Base-by-base conservation (phyloP, 2,329 filamentous ascomycete species). In the Ophiostoma piceae region DNA sequence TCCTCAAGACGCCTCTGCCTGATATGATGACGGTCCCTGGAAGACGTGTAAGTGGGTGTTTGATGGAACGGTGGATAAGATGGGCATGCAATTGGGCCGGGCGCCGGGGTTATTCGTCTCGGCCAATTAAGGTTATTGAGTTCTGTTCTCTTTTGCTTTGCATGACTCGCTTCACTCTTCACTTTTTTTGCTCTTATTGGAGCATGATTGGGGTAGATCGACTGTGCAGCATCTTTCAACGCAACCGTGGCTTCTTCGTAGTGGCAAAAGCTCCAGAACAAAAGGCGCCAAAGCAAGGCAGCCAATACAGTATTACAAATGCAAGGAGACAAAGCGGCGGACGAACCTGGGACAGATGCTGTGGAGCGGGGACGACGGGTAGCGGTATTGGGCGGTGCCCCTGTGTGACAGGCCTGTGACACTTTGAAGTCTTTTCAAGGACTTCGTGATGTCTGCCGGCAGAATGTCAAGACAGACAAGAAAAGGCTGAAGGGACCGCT, bases 241-340 rank as follows among this genome's bases (percentile, higher is more conserved):
- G 71, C 71, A 70, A 72, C 67, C 71, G 71, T 72, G 71, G 69
- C 69, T 69, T 71, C 67, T 67, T 39, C 39, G n/a, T 35, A 62
- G 70, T 71, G 71, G 71, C 71, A 68, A 72, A 71, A 64, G 43
- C 16, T 43, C 41, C 3, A 47, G 7, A 47, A 4, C 8, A 68
- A 62, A 19, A 47, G 43, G 67, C 69, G 69, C 67, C 67, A 62
- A 70, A 67, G 39, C 62, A 65, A 65, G 66, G 66, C 66, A n/a
- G 4, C 66, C 62, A 39, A 67, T 67, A 47, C 66, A 57, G 43
- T 37, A 37, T 26, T 37, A n/a, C 67, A 64, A 68, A 68, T 54
- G 16, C 66, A 32, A 51, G 3, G n/a, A 60, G 47, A 43, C n/a
- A 68, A 68, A 68, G 51, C n/a, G 16, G 35, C 11, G 7, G 16